Evolutionary conservation across 2,329 filamentous ascomycete genomes (phyloP), one percentile per base, ranked within the genome.

Genomic region (Arthrobotrys megalospora): DNA sequence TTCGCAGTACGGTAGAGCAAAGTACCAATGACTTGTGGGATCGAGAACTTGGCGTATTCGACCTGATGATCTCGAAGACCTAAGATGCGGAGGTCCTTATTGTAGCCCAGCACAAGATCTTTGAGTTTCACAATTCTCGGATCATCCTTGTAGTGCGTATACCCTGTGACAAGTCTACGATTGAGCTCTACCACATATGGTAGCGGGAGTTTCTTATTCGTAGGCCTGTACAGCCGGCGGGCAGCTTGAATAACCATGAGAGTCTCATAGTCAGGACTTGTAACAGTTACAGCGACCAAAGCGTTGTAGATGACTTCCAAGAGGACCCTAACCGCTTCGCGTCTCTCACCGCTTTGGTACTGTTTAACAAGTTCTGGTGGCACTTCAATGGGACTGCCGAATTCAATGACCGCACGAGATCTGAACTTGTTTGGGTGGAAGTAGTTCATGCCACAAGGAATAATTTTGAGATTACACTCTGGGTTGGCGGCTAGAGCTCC

Each of bases 391-490:
- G 96, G 94, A 28, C 90, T 91, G 7, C 96, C 96, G 82, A 98
- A 99, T 83, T 99, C 96, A 77, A 98, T 91, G 3, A 99, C 95
- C 41, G 95, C 96, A 83, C 96, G 90, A 80, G 95, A 98, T 53
- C 95, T 92, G 85, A 99, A 99, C 84, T 98, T 99, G 88, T 99
- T 95, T 0, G 95, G 93, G 85, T 98, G 95, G 86, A 99, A 99
- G 85, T 99, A 99, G 85, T 99, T 99, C 95, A 99, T 97, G 82
- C 95, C 95, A 64, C 96, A 94, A 2, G 96, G 96, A 24, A 99
- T 93, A 82, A 99, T 97, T 85, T 94, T 96, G 79, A 99, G 87
- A 34, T 93, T 93, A 83, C 93, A 97, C 80, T 95, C 88, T 1
- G 94, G 94, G 79, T 94, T 90, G 71, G 93, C 91, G 4, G 93